These are phyloP conservation scores for Suillus subalutaceus DNA, from an alignment of 768 basidiomycete species.

Conservation along the genomic window DNA sequence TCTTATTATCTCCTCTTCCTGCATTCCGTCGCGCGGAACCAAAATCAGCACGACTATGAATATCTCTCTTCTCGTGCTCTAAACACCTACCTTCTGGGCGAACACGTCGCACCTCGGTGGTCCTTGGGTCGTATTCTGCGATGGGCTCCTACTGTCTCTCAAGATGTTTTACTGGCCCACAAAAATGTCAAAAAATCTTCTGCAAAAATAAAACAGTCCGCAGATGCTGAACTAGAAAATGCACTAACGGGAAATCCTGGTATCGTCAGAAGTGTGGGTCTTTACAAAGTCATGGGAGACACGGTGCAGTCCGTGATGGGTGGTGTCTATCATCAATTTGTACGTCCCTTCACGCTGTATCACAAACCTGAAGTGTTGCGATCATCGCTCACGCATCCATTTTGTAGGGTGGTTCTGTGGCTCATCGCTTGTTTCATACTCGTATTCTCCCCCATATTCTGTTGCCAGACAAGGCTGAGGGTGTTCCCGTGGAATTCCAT, in stretches of 20 bases:
- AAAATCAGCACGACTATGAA: constrained; percentile 58
- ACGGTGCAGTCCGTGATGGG: constrained; percentile 77
- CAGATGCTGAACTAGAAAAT: constrained; percentile 30
- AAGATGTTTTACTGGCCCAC: constrained; percentile 33
- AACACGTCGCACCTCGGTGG: constrained; percentile 78
- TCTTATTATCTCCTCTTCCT: constrained; percentile 77
- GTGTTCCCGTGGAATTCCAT: constrained; percentile 36
- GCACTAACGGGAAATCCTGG: constrained; percentile 34
- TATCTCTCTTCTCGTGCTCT: constrained; percentile 56
- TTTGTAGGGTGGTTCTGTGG: constrained; percentile 34
- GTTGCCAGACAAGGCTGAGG: constrained; percentile 27
- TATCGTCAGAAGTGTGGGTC: constrained; percentile 57
- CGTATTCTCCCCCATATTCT: constrained; percentile 37
- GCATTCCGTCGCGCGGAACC: constrained; percentile 52
- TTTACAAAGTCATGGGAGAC: constrained; percentile 80
- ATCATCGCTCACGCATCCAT: background rate
- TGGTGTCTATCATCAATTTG: constrained; percentile 79
- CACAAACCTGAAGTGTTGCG: background rate
- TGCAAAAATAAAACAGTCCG: constrained; percentile 15
- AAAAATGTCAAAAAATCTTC: constrained; percentile 4
- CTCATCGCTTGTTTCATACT: constrained; percentile 38
- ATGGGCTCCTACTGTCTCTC: constrained; percentile 66
- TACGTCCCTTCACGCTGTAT: constrained; percentile 42
- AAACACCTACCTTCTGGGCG: constrained; percentile 72
- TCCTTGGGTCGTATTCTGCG: constrained; percentile 70